Percentiles rank a stretch among this genome's conserved stretches.
Conservation (phyloP, 805 yeast genomes). For the Brettanomyces sp. region DNA sequence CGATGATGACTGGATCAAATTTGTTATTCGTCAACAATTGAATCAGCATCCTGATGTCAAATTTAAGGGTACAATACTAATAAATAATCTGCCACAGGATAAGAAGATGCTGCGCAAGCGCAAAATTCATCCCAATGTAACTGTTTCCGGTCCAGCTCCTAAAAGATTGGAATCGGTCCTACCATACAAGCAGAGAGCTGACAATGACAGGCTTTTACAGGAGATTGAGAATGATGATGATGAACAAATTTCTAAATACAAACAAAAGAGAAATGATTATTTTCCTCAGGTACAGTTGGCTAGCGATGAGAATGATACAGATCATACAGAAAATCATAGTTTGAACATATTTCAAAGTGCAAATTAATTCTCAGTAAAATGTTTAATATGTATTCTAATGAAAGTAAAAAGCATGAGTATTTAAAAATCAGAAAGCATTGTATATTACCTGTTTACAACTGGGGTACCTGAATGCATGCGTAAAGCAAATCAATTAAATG, state of each 20-base stretch:
- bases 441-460: too few relatives aligned
- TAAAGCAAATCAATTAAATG: too few relatives aligned
- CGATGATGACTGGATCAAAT: constrained; percentile 27
- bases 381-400: background rate
- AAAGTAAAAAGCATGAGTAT: too few relatives aligned
- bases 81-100: constrained; percentile 20
- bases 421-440: background rate
- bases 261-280: background rate
- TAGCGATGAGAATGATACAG: background rate
- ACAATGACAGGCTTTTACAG: constrained; percentile 24
- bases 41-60: constrained; percentile 17
- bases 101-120: constrained; percentile 10
- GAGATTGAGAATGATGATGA: constrained; percentile 25
- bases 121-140: constrained; percentile 19
- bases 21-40: constrained; percentile 20
- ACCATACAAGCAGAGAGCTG: constrained; percentile 19
- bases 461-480: too few relatives aligned
- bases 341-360: too few relatives aligned
- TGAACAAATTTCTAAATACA: constrained; percentile 3
- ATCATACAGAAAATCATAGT: background rate
- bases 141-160: constrained; percentile 27
- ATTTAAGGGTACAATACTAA: constrained; percentile 20
- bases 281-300: constrained; percentile 2
- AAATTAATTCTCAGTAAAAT: too few relatives aligned
- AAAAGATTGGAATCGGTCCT: constrained; percentile 20